phyloP scores from a whole-genome alignment of 2,329 filamentous ascomycete species.

The Colletotrichum abscissum region DNA sequence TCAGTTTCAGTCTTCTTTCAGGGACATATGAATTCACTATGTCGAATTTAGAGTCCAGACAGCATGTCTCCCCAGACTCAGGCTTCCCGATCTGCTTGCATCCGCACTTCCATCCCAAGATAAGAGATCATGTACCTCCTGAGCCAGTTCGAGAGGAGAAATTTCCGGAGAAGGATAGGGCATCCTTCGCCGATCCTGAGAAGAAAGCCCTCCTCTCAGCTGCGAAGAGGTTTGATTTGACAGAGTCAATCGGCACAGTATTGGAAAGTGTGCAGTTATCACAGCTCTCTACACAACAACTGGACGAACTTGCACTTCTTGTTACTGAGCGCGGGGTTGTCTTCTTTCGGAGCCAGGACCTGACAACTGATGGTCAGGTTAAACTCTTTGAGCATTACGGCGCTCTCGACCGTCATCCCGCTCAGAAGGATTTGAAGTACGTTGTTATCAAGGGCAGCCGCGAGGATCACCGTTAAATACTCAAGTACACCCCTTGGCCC shows the following conservation, averaged over 20 bases:
- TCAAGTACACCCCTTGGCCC: slow-evolving; percentile 60
- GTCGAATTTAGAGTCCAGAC: slow-evolving; percentile 55
- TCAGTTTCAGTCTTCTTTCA: neutral
- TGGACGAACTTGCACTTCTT: slow-evolving; percentile 62
- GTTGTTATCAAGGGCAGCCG: slow-evolving; percentile 57
- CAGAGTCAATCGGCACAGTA: slow-evolving; percentile 55
- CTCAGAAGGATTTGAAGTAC: slow-evolving; percentile 55
- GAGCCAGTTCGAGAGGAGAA: slow-evolving; percentile 47
- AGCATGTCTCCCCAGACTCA: slow-evolving; percentile 61
- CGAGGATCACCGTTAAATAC: slow-evolving; percentile 56
- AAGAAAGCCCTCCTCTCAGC: slow-evolving; percentile 55
- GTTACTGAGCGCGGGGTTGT: slow-evolving; percentile 59
- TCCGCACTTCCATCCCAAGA: slow-evolving; percentile 59
- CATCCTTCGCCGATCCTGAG: slow-evolving; percentile 54
- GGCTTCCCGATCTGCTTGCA: slow-evolving; percentile 58
- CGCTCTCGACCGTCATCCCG: slow-evolving; percentile 58
- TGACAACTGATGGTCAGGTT: slow-evolving; percentile 55
- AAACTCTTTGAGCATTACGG: slow-evolving; percentile 60
- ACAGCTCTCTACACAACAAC: slow-evolving; percentile 54
- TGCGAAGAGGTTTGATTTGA: slow-evolving; percentile 52
- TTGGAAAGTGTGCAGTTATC: slow-evolving; percentile 56
- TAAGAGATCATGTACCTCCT: slow-evolving; percentile 52
- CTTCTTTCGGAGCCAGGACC: slow-evolving; percentile 60
- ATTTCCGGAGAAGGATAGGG: slow-evolving; percentile 49
- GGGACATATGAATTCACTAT: slow-evolving; percentile 34